Percentiles rank a stretch among this genome's conserved stretches.
These are phyloP conservation scores for Boletus huronensis DNA, from an alignment of 768 basidiomycete species.

Conservation along the genomic window DNA sequence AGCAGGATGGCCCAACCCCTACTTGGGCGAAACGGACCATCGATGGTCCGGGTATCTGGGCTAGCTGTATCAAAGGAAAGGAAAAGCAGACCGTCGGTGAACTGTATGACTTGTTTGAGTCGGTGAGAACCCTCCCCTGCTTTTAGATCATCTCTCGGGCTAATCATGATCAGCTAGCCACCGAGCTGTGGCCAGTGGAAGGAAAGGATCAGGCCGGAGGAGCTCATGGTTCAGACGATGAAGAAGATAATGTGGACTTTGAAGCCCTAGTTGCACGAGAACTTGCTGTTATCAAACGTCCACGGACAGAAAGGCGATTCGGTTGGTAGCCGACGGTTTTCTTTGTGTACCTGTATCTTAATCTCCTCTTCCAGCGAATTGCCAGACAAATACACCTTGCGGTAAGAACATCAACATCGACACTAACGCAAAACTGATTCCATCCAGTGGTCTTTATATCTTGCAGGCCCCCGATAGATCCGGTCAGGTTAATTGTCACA, in stretches of 20 bases:
- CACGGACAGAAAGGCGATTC: slow-evolving; percentile 60
- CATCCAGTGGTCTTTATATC: slow-evolving; percentile 71
- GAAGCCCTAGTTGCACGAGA: slow-evolving; percentile 74
- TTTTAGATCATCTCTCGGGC: slow-evolving; percentile 4
- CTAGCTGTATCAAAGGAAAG: slow-evolving; percentile 81
- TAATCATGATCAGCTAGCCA: slow-evolving; percentile 51
- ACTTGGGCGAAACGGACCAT: slow-evolving; percentile 63
- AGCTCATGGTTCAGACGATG: slow-evolving; percentile 32
- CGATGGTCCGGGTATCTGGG: slow-evolving; percentile 85
- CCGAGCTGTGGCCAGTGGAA: slow-evolving; percentile 64
- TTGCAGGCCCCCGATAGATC: slow-evolving; percentile 74
- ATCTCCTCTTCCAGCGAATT: slow-evolving; percentile 50
- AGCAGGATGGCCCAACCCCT: slow-evolving; percentile 58
- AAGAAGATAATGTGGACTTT: slow-evolving; percentile 46
- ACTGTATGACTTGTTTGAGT: slow-evolving; percentile 74
- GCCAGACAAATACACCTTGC: slow-evolving; percentile 76
- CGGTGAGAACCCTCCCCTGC: slow-evolving; percentile 42
- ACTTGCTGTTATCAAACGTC: slow-evolving; percentile 64
- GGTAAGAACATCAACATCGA: slow-evolving; percentile 38
- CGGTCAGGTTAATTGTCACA: slow-evolving; percentile 62
- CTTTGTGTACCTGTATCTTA: neutral
- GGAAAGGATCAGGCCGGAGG: slow-evolving; percentile 23
- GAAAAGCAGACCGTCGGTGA: slow-evolving; percentile 77
- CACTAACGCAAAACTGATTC: neutral
- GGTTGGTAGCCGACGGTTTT: slow-evolving; percentile 38